Evolutionary conservation across 805 yeast species (phyloP).

Genomic region (Metschnikowia aberdeeniae): DNA sequence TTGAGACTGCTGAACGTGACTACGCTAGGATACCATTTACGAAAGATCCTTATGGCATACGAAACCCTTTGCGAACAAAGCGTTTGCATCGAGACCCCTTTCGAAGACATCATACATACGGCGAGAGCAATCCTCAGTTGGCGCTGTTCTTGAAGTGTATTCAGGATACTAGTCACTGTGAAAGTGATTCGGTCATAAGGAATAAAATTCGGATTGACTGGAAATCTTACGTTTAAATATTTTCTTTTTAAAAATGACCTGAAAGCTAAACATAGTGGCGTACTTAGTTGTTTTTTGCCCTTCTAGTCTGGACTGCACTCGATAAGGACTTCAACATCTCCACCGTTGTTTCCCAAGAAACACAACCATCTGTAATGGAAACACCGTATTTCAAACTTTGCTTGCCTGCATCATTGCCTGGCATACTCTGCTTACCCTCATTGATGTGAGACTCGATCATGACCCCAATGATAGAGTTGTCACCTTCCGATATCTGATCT

Average conservation of each 20-base stretch:
- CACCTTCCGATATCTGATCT: conserved; percentile 75
- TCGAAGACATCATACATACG: conserved; percentile 38
- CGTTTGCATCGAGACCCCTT: conserved; percentile 57
- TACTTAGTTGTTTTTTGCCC: conserved; percentile 4
- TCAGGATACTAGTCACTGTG: background rate
- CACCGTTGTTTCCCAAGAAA: conserved; percentile 83
- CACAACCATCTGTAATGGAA: conserved; percentile 97
- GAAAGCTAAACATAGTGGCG: background rate
- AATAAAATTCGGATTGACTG: background rate
- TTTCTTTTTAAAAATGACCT: background rate
- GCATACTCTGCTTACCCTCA: conserved; percentile 87
- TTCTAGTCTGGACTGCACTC: conserved; percentile 71
- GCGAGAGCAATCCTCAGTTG: conserved; percentile 21
- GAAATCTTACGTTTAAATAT: background rate
- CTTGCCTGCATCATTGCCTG: conserved; percentile 63
- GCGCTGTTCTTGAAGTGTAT: conserved; percentile 5
- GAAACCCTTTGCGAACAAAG: conserved; percentile 42
- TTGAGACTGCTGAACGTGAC: conserved; percentile 46
- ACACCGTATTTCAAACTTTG: conserved; percentile 79
- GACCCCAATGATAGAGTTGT: conserved; percentile 76
- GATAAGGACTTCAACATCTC: conserved; percentile 67
- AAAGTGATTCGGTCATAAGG: background rate
- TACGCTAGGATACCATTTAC: conserved; percentile 53
- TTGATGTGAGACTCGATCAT: conserved; percentile 93
- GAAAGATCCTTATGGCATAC: conserved; percentile 56